Percentiles rank a stretch among this genome's conserved stretches.
Evolutionary conservation across 305 asterid genomes (phyloP).

Genomic region (Fraxinus latifolia): DNA sequence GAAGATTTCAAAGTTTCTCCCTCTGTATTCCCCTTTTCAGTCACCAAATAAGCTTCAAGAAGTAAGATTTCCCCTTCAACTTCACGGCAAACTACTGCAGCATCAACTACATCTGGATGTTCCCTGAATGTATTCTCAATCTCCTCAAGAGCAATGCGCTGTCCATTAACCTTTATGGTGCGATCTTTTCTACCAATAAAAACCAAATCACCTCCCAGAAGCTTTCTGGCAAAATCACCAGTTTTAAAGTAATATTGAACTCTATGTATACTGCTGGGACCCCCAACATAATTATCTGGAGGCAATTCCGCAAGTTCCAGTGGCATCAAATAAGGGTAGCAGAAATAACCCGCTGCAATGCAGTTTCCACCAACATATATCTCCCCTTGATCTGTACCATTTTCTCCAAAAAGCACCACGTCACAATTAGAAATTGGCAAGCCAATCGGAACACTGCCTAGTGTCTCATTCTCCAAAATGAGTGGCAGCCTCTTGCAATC

Average conservation of each 20-base stretch:
- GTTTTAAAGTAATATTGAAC: conserved; percentile 53
- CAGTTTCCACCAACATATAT: conserved; percentile 76
- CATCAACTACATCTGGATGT: conserved; percentile 69
- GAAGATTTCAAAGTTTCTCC: conserved; percentile 41
- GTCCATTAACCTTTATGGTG: conserved; percentile 72
- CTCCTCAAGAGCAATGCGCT: conserved; percentile 85
- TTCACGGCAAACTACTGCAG: conserved; percentile 64
- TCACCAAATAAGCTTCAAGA: conserved; percentile 75
- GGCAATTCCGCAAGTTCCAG: conserved; percentile 34
- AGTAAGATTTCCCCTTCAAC: conserved; percentile 46
- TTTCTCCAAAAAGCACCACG: conserved; percentile 66
- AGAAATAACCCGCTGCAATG: conserved; percentile 72
- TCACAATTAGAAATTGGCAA: conserved; percentile 68
- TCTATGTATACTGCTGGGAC: conserved; percentile 19
- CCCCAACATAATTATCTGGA: conserved; percentile 23
- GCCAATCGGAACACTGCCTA: conserved; percentile 76
- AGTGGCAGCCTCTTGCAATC: conserved; percentile 73
- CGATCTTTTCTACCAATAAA: conserved; percentile 91
- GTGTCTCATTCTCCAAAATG: conserved; percentile 49
- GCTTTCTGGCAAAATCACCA: conserved; percentile 84
- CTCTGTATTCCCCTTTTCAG: conserved; percentile 36
- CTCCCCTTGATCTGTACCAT: conserved; percentile 69
- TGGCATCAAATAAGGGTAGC: conserved; percentile 56
- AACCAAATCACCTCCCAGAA: conserved; percentile 74
- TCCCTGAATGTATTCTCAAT: conserved; percentile 59